These are phyloP conservation scores for Rugonectria rugulosa DNA, from an alignment of 2,329 filamentous ascomycete species.

Conservation along the genomic window DNA sequence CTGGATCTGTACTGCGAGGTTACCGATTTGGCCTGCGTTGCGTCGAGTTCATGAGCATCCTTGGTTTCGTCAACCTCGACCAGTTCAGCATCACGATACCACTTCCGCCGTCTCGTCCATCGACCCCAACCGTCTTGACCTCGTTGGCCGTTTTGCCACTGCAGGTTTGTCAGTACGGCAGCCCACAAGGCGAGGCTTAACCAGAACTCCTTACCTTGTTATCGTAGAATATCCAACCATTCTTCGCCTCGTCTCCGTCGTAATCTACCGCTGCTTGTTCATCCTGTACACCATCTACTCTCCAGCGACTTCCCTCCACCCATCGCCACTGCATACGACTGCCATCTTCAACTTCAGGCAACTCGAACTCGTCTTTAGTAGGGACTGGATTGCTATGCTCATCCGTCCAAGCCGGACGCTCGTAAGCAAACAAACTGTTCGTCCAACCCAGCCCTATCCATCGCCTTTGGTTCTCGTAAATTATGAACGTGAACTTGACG, in stretches of 20 bases:
- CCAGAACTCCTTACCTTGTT: constrained; percentile 72
- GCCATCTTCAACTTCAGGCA: constrained; percentile 68
- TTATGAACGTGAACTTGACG: constrained; percentile 93
- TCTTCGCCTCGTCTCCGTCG: constrained; percentile 67
- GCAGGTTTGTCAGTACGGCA: constrained; percentile 14
- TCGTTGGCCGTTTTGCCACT: constrained; percentile 90
- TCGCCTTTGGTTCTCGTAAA: constrained; percentile 95
- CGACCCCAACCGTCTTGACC: constrained; percentile 91
- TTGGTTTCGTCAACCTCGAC: constrained; percentile 69
- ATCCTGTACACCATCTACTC: constrained; percentile 77
- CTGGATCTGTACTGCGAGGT: constrained; percentile 45
- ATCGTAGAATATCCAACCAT: constrained; percentile 97
- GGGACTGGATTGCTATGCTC: constrained; percentile 88
- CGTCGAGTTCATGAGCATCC: constrained; percentile 47
- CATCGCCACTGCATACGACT: constrained; percentile 71
- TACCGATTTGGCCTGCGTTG: constrained; percentile 42
- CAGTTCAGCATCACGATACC: constrained; percentile 95
- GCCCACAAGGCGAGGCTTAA: background rate
- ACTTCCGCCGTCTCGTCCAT: constrained; percentile 92
- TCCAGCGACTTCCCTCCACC: constrained; percentile 87
- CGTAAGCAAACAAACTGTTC: constrained; percentile 86
- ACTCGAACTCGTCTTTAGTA: constrained; percentile 72
- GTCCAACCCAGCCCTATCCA: constrained; percentile 98
- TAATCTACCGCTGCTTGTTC: constrained; percentile 54
- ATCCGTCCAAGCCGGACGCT: constrained; percentile 92